Conservation (phyloP, 2,329 filamentous ascomycete genomes). For the Sarocladium oryzae region DNA sequence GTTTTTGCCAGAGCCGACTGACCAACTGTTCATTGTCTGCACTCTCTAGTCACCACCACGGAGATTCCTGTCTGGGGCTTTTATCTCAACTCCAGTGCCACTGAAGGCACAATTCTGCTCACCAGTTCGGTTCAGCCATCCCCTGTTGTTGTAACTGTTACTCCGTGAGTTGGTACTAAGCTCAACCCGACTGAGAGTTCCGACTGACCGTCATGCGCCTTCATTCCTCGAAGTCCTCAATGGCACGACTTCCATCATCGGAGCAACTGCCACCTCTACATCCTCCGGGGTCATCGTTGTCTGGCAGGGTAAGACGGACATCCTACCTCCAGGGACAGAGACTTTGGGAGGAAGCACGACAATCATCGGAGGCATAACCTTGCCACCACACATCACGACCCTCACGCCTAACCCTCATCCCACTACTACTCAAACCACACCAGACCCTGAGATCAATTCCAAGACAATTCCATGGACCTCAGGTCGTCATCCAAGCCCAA, state of each 20-base stretch:
- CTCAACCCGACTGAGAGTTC: too few species aligned
- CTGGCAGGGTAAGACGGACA: conserved; percentile 6
- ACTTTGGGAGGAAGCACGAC: conserved; percentile 6
- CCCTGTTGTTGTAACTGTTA: conserved; percentile 6
- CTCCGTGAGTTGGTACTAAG: not conserved
- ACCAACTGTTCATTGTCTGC: not conserved
- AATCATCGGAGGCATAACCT: conserved; percentile 8
- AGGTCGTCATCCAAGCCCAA: conserved; percentile 5
- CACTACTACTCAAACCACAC: conserved; percentile 4
- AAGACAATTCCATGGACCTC: conserved; percentile 7
- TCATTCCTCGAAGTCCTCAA: conserved; percentile 2
- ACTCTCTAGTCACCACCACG: conserved; percentile 1
- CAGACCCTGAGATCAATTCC: conserved; percentile 8
- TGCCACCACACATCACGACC: not conserved
- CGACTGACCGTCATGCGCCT: too few species aligned
- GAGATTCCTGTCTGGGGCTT: conserved; percentile 9
- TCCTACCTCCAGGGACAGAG: not conserved
- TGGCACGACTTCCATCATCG: conserved; percentile 7
- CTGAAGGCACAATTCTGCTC: not conserved
- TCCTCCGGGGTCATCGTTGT: conserved; percentile 1
- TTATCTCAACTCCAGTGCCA: not conserved
- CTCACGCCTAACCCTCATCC: conserved; percentile 9
- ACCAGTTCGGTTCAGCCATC: conserved; percentile 10
- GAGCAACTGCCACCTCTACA: conserved; percentile 2
- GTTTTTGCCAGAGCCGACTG: not conserved